These are phyloP conservation scores for Plectosphaerella cucumerina DNA, from an alignment of 2,329 filamentous ascomycete species.

Conservation along the genomic window DNA sequence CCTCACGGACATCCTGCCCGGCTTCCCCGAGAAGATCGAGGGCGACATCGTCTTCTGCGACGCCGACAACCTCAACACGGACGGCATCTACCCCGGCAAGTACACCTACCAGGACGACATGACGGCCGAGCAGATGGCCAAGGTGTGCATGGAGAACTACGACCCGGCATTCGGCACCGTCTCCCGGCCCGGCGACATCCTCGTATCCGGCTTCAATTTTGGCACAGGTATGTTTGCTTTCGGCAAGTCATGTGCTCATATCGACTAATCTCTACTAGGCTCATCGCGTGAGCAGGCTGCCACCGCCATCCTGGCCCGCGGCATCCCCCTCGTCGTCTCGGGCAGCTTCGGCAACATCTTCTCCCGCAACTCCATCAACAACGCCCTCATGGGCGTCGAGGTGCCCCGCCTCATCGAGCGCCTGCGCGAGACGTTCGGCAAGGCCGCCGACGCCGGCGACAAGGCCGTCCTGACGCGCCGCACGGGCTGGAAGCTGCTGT, in stretches of 20 bases:
- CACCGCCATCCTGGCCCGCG: slow-evolving; percentile 76
- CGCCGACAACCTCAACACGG: slow-evolving; percentile 79
- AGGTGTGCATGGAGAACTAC: slow-evolving; percentile 93
- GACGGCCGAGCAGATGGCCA: slow-evolving; percentile 72
- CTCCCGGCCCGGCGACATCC: slow-evolving; percentile 68
- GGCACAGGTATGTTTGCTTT: too few relatives aligned
- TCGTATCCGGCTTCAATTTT: slow-evolving; percentile 86
- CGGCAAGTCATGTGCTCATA: too few relatives aligned
- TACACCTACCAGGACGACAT: slow-evolving; percentile 91
- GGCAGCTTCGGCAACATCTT: slow-evolving; percentile 87
- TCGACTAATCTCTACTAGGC: too few relatives aligned
- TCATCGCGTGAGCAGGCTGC: too few relatives aligned
- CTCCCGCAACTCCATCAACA: slow-evolving; percentile 73
- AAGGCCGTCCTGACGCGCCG: slow-evolving; percentile 60
- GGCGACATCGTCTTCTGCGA: slow-evolving; percentile 90
- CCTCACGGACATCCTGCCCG: slow-evolving; percentile 70
- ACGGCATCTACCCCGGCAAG: slow-evolving; percentile 87
- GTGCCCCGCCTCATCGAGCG: slow-evolving; percentile 62
- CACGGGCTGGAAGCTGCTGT: slow-evolving; percentile 79
- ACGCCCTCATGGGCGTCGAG: slow-evolving; percentile 69
- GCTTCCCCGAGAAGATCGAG: slow-evolving; percentile 77
- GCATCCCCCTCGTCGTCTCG: slow-evolving; percentile 75
- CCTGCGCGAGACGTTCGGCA: slow-evolving; percentile 56
- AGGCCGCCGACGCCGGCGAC: slow-evolving; percentile 26
- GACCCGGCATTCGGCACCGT: slow-evolving; percentile 64